A percentile compares a stretch with the other conserved stretches of the same genome.
phyloP scores from a whole-genome alignment of 208 protist species.

The Wallacemonas collosoma region DNA sequence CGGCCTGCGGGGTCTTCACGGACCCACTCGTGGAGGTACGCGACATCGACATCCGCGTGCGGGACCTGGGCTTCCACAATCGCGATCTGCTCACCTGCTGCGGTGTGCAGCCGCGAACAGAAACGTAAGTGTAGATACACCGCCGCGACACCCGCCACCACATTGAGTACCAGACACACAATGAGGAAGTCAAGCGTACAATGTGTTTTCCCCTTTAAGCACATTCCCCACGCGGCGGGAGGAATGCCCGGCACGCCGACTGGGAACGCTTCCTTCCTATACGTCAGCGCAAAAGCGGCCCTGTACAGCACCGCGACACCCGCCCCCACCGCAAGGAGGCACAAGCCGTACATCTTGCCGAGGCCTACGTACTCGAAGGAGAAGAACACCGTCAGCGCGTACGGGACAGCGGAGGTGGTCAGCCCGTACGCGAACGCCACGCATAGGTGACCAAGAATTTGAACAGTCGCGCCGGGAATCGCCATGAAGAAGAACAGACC shows the following conservation, averaged over 20 bases:
- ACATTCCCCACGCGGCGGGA: conserved; percentile 17
- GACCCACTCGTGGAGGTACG: conserved; percentile 4
- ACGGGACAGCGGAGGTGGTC: conserved; percentile 28
- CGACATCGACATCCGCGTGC: conserved; percentile 3
- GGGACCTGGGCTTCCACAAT: not conserved
- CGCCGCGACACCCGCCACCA: conserved; percentile 19
- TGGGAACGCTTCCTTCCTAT: conserved; percentile 22
- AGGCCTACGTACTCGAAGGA: conserved; percentile 30
- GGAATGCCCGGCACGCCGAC: conserved; percentile 8
- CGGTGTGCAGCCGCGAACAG: not conserved
- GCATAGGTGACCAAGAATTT: conserved; percentile 30
- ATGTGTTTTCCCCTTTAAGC: conserved; percentile 20
- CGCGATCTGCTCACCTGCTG: conserved; percentile 15
- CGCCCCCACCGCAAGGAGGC: conserved; percentile 16
- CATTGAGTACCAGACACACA: conserved; percentile 25
- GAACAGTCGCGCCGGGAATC: conserved; percentile 35
- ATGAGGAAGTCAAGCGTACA: conserved; percentile 28
- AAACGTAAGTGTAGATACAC: conserved; percentile 27
- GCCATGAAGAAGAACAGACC: conserved; percentile 46
- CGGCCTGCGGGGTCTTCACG: not conserved
- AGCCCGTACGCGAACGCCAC: conserved; percentile 26
- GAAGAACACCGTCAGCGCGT: conserved; percentile 21
- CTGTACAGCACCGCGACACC: conserved; percentile 32
- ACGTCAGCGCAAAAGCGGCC: conserved; percentile 23
- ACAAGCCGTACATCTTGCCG: conserved; percentile 38